Base-by-base conservation (phyloP, 768 basidiomycete genomes). In the Peribolospora baueri region DNA sequence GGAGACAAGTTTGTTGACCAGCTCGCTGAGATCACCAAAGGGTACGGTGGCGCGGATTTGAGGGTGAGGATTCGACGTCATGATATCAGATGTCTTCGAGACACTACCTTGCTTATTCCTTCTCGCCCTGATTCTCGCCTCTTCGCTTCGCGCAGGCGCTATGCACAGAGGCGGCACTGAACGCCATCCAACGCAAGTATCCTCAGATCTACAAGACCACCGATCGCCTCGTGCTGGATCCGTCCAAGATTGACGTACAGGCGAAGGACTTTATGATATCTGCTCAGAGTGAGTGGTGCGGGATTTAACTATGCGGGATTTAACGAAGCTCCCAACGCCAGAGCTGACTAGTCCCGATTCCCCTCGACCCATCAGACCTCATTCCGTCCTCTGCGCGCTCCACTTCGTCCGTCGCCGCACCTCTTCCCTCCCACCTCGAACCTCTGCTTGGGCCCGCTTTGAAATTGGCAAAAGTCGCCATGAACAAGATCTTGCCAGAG, bases 261-360 rank as follows among this genome's bases (percentile, higher is more conserved):
- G 72, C 93, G 51, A 74, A 84, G 46, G 93, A 98, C 66, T 98
- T 98, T 65, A 86, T 95, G 86, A 82, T 91, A 62, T 85, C 91
- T 2, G 78, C 93, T 55, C 87, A 93, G 68, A 91, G 91, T 93
- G 62, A 53, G 80, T 71, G 5, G 5, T 6, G 11, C 38, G 5
- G 9, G 5, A 14, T 7, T 4, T 11, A 5, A 5, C 14, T 10
- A 0, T 1, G 9, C 11, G 43, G 2, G 25, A 25, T 25, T 25
- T 25, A 25, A 25, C 25, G 25, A 25, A 25, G 25, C 25, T 25
- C 25, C 25, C 25, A 25, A 25, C 25, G 25, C 25, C 43, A 7
- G 8, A 7, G 8, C 43, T 48, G 9, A 1, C 10, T 4, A 10
- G 7, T 38, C 14, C 40, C 43, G 4, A 37, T 13, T 1, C 0